Base-by-base conservation (phyloP, 2,329 filamentous ascomycete genomes). In the Neophaeococcomyces aloes region DNA sequence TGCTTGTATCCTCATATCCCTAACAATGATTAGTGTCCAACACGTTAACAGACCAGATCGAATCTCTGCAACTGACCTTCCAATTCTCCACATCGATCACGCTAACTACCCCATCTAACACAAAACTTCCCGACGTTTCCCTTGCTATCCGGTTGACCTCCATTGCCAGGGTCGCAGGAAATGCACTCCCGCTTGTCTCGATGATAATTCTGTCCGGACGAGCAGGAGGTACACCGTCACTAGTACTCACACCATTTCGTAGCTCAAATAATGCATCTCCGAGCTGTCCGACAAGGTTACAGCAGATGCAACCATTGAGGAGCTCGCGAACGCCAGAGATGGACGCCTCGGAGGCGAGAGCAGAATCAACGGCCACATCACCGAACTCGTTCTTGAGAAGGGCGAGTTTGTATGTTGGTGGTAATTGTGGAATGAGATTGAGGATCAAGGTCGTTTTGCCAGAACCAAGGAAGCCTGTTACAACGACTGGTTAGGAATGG, bases 361-460 rank as follows among this genome's bases (percentile, higher is more conserved):
- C 85, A 1, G 85, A 91, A 70, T 98, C 91, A 60, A 98, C 75
- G 29, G 87, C 88, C 32, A 98, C 67, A 62, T 96, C 88, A 59
- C 91, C 91, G 63, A 95, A 96, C 67, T 98, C 91, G 66, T 98
- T 98, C 64, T 98, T 98, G 44, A 98, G 76, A 13, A 98, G 79
- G 2, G 89, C 91, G 52, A 98, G 83, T 46, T 50, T 53, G 76
- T 98, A 96, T 52, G 79, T 82, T 42, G 74, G 66, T n/a, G 81
- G 79, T 11, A 98, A 81, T 68, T 98, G 91, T 0, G 88, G 87
- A 53, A 96, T 75, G 10, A 98, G 82, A 65, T 91, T 91, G 49
- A 98, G 80, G 52, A 98, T 87, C 46, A 98, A 74, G 2, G 91
- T 96, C 1, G 91, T 98, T 68, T 96, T 96, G 47, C 91, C 91